These are phyloP conservation scores for Dactylellina leptospora DNA, from an alignment of 2,329 filamentous ascomycete species.

Conservation along the genomic window DNA sequence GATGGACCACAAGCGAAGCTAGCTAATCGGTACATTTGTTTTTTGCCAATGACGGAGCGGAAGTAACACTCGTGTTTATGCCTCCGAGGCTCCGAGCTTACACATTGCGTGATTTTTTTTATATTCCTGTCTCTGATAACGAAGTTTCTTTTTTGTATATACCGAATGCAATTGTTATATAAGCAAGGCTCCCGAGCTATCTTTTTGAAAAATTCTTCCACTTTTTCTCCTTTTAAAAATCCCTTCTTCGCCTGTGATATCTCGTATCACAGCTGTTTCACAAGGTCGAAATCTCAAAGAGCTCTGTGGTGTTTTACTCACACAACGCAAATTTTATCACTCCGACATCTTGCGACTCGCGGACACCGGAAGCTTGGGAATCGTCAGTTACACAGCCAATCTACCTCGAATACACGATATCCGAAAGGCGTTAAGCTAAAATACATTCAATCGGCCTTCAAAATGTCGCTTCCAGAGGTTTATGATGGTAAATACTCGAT, in stretches of 20 bases:
- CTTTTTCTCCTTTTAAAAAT: neutral
- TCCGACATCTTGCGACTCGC: neutral
- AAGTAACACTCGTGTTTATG: constrained; percentile 36
- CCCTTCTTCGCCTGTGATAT: neutral
- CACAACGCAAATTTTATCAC: constrained; percentile 41
- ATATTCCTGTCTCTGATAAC: constrained; percentile 20
- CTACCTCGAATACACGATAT: constrained; percentile 1
- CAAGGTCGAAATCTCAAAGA: neutral
- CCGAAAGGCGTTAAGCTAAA: constrained; percentile 21
- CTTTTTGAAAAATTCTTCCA: neutral
- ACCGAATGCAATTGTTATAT: neutral
- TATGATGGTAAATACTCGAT: constrained; percentile 26
- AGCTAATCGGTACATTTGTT: neutral
- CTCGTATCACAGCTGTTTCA: too few relatives aligned
- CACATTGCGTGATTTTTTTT: constrained; percentile 30
- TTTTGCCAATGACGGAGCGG: constrained; percentile 45
- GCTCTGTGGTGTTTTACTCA: constrained; percentile 23
- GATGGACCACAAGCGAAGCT: constrained; percentile 12
- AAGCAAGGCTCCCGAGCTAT: neutral
- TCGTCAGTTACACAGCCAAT: constrained; percentile 8
- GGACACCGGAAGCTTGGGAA: constrained; percentile 5
- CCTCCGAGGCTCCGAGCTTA: constrained; percentile 40
- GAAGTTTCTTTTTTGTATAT: constrained; percentile 1
- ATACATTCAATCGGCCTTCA: constrained; percentile 40
- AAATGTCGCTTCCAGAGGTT: constrained; percentile 45